Evolutionary conservation across 2,329 filamentous ascomycete genomes (phyloP).

Genomic region (Aspergillus fumigatus): DNA sequence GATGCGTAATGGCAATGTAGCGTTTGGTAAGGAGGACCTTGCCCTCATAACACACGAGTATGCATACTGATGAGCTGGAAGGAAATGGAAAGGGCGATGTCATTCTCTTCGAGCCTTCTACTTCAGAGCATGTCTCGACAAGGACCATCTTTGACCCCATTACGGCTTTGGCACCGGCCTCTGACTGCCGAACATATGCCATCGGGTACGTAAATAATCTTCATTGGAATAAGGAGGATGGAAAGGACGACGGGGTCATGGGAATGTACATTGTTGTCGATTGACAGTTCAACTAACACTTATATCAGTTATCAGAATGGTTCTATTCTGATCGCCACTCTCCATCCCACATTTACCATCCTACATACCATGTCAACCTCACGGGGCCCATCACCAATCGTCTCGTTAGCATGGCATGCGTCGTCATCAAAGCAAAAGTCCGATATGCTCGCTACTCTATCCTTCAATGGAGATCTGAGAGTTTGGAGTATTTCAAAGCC

Average conservation of each 20-base stretch:
- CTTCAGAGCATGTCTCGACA: constrained; percentile 85
- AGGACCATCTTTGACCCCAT: constrained; percentile 93
- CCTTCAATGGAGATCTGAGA: constrained; percentile 81
- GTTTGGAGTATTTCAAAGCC: constrained; percentile 95
- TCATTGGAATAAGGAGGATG: not conserved
- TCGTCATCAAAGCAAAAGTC: constrained; percentile 95
- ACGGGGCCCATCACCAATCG: constrained; percentile 77
- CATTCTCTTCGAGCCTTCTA: constrained; percentile 88
- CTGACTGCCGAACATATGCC: constrained; percentile 90
- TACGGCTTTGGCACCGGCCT: constrained; percentile 82
- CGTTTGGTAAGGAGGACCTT: constrained; percentile 66
- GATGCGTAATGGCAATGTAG: constrained; percentile 97
- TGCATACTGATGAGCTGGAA: constrained; percentile 36
- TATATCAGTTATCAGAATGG: constrained; percentile 82
- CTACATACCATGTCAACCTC: constrained; percentile 86
- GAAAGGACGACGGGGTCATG: not conserved
- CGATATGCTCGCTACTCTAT: constrained; percentile 94
- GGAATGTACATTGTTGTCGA: not conserved
- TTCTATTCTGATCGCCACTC: constrained; percentile 80
- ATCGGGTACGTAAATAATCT: constrained; percentile 64
- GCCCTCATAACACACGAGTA: not conserved
- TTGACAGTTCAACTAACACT: constrained; percentile 3
- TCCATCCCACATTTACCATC: constrained; percentile 91
- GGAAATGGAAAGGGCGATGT: constrained; percentile 90
- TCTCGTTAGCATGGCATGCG: constrained; percentile 88